These are phyloP conservation scores for Raphanus raphanistrum DNA, from an alignment of 345 rosid genomes.

Conservation along the genomic window DNA sequence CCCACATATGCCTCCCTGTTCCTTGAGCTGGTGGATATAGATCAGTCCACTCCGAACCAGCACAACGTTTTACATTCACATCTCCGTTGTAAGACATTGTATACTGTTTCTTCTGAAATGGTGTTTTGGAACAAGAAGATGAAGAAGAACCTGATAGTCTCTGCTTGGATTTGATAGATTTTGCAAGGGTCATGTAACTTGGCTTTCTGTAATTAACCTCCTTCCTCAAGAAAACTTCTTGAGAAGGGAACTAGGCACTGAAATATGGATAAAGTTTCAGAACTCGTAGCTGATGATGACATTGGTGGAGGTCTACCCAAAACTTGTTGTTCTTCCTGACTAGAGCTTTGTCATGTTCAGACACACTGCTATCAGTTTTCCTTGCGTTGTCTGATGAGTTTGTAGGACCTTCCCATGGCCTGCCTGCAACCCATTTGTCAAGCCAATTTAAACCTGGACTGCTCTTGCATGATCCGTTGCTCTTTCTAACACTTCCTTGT, in stretches of 20 bases:
- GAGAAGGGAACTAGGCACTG: constrained; percentile 49
- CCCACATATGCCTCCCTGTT: neutral
- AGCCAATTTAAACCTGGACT: constrained; percentile 68
- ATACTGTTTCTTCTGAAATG: constrained; percentile 41
- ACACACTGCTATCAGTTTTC: constrained; percentile 34
- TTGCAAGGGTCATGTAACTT: constrained; percentile 73
- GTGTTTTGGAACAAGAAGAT: constrained; percentile 35
- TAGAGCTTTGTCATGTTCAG: constrained; percentile 51
- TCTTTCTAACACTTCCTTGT: constrained; percentile 44
- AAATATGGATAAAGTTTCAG: constrained; percentile 61
- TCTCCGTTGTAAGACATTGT: constrained; percentile 20
- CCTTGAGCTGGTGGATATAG: neutral
- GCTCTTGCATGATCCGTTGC: constrained; percentile 44
- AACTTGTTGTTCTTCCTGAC: constrained; percentile 61
- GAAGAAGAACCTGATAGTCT: constrained; percentile 28
- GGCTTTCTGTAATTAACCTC: constrained; percentile 53
- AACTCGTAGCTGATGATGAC: constrained; percentile 59
- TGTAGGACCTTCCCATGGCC: constrained; percentile 55
- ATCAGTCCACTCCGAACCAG: neutral
- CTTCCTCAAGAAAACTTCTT: constrained; percentile 44
- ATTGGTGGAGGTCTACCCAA: constrained; percentile 50
- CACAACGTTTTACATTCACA: neutral
- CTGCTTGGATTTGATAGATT: constrained; percentile 54
- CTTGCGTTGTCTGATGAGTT: neutral
- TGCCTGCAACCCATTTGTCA: constrained; percentile 80